Percentiles rank a stretch among this genome's conserved stretches.
Conservation (phyloP, 148 eudicot genomes). For the Chenopodium suecicum region DNA sequence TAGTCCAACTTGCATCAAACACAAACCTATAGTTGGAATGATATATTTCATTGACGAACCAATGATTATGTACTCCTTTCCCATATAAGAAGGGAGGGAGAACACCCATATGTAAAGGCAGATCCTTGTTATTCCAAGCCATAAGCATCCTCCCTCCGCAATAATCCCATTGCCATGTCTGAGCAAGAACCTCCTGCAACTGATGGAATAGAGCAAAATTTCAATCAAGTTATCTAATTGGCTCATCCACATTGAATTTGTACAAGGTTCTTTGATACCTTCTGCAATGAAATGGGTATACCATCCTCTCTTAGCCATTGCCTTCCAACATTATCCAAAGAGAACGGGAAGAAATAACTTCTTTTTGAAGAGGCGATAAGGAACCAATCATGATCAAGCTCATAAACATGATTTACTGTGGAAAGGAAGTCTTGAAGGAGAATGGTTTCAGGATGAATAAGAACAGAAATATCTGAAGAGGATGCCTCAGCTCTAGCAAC, state of each 20-base stretch:
- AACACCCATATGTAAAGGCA: slow-evolving; percentile 82
- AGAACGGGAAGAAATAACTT: slow-evolving; percentile 55
- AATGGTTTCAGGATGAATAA: slow-evolving; percentile 75
- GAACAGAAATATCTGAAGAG: slow-evolving; percentile 60
- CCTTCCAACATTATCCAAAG: slow-evolving; percentile 53
- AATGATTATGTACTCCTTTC: slow-evolving; percentile 68
- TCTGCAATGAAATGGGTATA: slow-evolving; percentile 35
- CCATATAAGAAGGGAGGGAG: slow-evolving; percentile 88
- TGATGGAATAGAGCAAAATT: slow-evolving; percentile 39
- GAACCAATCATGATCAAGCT: slow-evolving; percentile 91
- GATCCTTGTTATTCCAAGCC: slow-evolving; percentile 83
- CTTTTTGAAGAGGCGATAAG: slow-evolving; percentile 58
- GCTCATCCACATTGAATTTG: slow-evolving; percentile 23
- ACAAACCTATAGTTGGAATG: slow-evolving; percentile 69
- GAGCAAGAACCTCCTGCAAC: slow-evolving; percentile 70
- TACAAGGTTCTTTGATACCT: slow-evolving; percentile 47
- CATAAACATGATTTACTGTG: slow-evolving; percentile 54
- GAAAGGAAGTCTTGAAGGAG: slow-evolving; percentile 68
- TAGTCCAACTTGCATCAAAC: slow-evolving; percentile 76
- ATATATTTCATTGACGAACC: slow-evolving; percentile 80
- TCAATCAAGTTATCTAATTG: slow-evolving; percentile 22
- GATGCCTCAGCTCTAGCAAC: slow-evolving; percentile 81
- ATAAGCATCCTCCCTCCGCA: slow-evolving; percentile 60
- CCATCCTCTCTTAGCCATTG: slow-evolving; percentile 63
- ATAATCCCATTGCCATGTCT: slow-evolving; percentile 38